Percentiles rank a stretch among this genome's conserved stretches.
These are phyloP conservation scores for Vitellaria paradoxa DNA, from an alignment of 179 eudicot genomes.

Conservation along the genomic window DNA sequence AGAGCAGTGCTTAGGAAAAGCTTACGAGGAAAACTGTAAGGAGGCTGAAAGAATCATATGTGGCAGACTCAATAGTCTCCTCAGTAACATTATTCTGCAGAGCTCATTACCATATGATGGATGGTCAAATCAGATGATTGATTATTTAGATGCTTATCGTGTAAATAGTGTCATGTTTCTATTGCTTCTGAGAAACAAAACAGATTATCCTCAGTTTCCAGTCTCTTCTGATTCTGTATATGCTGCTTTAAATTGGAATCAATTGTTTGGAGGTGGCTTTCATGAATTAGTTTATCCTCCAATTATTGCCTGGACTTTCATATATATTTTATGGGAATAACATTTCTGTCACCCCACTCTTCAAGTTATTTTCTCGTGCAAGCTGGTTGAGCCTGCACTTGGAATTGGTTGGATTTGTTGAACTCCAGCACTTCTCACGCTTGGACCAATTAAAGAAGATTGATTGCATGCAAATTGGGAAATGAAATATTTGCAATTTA, in stretches of 20 bases:
- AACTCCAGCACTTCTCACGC: too few relatives aligned
- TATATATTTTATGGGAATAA: background rate
- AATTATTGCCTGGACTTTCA: background rate
- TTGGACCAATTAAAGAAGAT: background rate
- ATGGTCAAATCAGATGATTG: background rate
- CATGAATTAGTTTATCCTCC: slow-evolving; percentile 1
- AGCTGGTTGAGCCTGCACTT: too few relatives aligned
- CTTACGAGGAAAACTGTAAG: background rate
- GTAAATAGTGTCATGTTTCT: background rate
- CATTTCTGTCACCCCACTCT: background rate
- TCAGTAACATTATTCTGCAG: background rate
- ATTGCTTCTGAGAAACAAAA: background rate
- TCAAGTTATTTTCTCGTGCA: too few relatives aligned
- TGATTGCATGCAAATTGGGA: background rate
- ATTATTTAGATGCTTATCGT: background rate
- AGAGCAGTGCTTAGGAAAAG: slow-evolving; percentile 33
- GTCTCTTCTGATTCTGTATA: background rate
- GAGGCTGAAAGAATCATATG: background rate
- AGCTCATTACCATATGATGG: background rate
- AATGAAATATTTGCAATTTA: too few relatives aligned
- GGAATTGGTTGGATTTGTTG: background rate
- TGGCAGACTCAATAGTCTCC: background rate
- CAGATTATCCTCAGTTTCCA: background rate
- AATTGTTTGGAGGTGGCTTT: background rate
- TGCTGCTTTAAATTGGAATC: background rate